Evolutionary conservation across 257 asterid genomes (phyloP).

Genomic region (Oldenlandia corymbosa): DNA sequence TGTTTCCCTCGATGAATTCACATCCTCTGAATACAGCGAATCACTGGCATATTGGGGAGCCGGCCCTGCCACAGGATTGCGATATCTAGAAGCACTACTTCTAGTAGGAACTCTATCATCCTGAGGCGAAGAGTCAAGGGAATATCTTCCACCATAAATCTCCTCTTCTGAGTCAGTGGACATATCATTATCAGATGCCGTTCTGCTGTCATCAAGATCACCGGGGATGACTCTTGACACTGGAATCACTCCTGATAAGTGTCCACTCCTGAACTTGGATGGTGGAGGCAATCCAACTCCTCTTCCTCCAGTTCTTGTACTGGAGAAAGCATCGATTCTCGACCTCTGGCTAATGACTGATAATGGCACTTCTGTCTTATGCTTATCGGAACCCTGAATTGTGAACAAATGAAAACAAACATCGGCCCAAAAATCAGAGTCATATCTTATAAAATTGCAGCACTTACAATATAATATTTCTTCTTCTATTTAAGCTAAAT

Average conservation of each 20-base stretch:
- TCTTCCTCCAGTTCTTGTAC: slow-evolving; percentile 26
- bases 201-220: slow-evolving; percentile 28
- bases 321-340: slow-evolving; percentile 30
- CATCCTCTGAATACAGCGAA: slow-evolving; percentile 32
- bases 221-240: slow-evolving; percentile 31
- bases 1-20: slow-evolving; percentile 41
- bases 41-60: slow-evolving; percentile 34
- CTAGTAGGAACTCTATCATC: slow-evolving; percentile 32
- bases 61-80: slow-evolving; percentile 19
- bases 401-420: not conserved
- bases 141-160: slow-evolving; percentile 38
- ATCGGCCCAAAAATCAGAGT: not conserved
- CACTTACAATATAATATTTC: not conserved
- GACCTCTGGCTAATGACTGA: slow-evolving; percentile 25
- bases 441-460: not conserved
- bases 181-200: slow-evolving; percentile 41
- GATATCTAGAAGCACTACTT: slow-evolving; percentile 21
- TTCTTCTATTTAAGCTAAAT: not conserved
- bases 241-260: slow-evolving; percentile 36
- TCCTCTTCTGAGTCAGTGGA: slow-evolving; percentile 38
- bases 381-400: slow-evolving; percentile 36
- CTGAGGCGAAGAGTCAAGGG: slow-evolving; percentile 43
- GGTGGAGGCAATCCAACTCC: slow-evolving; percentile 39
- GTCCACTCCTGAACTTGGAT: slow-evolving; percentile 34
- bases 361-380: slow-evolving; percentile 24